phyloP scores from a whole-genome alignment of 2,329 filamentous ascomycete genomes.

The Fusarium mundagurra region DNA sequence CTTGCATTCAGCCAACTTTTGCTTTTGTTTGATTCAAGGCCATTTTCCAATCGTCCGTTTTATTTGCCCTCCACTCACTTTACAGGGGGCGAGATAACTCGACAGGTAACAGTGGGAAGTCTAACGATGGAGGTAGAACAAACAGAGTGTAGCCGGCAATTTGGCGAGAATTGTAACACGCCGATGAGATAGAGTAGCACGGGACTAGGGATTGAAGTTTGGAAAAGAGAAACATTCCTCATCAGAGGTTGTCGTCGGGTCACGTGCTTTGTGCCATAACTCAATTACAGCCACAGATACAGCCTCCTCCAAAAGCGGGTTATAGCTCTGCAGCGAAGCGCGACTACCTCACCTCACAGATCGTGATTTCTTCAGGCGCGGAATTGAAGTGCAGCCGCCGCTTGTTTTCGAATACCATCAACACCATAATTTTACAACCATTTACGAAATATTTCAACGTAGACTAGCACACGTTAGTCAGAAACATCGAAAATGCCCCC shows the following conservation, averaged over 20 bases:
- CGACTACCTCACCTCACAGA: not conserved
- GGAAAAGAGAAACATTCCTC: not conserved
- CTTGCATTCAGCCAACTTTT: not conserved
- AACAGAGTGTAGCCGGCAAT: not conserved
- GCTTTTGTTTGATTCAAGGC: conserved; percentile 3
- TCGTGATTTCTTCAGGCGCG: conserved; percentile 6
- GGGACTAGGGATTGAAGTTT: not conserved
- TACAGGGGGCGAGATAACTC: not conserved
- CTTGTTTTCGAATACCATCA: not conserved
- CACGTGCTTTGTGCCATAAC: conserved; percentile 17
- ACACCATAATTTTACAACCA: not conserved
- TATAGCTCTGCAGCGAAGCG: conserved; percentile 3
- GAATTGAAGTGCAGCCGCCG: not conserved
- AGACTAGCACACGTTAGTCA: not conserved
- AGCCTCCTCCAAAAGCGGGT: conserved; percentile 2
- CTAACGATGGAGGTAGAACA: not conserved
- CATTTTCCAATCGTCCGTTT: not conserved
- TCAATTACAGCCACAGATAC: conserved; percentile 3
- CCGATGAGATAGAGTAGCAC: not conserved
- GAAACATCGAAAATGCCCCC: conserved; percentile 38
- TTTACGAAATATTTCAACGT: not conserved
- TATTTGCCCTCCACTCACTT: not conserved
- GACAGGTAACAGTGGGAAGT: not conserved
- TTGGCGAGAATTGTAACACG: not conserved
- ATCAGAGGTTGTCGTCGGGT: not conserved